Conservation (phyloP, 1,139 yeast species). For the Kodamaea plutei region DNA sequence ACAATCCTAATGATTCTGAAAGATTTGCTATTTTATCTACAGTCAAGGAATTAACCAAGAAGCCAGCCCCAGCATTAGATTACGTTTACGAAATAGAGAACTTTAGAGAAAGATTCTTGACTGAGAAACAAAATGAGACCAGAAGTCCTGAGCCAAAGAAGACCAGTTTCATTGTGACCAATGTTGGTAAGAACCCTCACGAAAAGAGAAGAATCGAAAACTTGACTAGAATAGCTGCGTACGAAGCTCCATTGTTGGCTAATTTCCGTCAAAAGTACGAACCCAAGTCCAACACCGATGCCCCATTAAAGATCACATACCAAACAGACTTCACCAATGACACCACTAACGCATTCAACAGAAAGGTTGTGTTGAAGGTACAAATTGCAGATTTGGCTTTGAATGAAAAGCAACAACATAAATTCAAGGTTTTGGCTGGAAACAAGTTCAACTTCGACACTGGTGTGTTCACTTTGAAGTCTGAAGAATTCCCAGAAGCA, state of each 20-base stretch:
- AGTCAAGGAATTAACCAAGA: slow-evolving; percentile 26
- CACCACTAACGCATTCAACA: slow-evolving; percentile 55
- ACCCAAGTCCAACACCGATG: slow-evolving; percentile 38
- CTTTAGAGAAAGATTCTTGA: slow-evolving; percentile 44
- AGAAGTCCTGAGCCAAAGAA: slow-evolving; percentile 41
- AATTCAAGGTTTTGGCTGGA: slow-evolving; percentile 76
- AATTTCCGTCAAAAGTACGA: slow-evolving; percentile 65
- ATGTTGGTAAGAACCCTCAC: slow-evolving; percentile 36
- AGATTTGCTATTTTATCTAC: slow-evolving; percentile 47
- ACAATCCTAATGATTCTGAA: slow-evolving; percentile 50
- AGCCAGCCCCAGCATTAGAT: slow-evolving; percentile 34
- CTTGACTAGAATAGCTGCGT: slow-evolving; percentile 79
- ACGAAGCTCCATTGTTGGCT: slow-evolving; percentile 81
- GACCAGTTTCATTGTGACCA: slow-evolving; percentile 37
- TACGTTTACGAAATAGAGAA: slow-evolving; percentile 45
- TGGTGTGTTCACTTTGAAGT: slow-evolving; percentile 58
- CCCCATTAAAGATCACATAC: slow-evolving; percentile 66
- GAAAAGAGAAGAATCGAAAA: slow-evolving; percentile 36
- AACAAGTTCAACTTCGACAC: slow-evolving; percentile 64
- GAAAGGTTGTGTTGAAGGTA: slow-evolving; percentile 62
- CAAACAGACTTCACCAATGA: slow-evolving; percentile 71
- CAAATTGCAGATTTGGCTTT: slow-evolving; percentile 54
- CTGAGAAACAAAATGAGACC: slow-evolving; percentile 37
- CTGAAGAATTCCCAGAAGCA: slow-evolving; percentile 65
- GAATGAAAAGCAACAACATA: slow-evolving; percentile 53